phyloP scores from a whole-genome alignment of 768 basidiomycete species.

The Auriculariales sp. region DNA sequence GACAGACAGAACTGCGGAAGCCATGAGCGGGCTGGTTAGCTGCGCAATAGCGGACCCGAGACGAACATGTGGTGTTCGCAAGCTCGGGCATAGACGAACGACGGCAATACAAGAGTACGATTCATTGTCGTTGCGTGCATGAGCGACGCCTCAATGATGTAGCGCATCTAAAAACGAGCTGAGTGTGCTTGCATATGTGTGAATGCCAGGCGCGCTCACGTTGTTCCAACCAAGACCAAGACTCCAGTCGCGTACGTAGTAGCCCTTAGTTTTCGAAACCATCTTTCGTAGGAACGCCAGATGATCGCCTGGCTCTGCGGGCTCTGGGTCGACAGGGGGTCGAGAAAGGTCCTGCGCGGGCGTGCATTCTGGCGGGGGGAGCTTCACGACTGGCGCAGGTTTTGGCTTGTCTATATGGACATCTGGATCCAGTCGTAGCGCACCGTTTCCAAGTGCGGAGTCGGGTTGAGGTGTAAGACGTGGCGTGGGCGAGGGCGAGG shows the following conservation, averaged over 20 bases:
- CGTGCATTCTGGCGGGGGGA: background rate
- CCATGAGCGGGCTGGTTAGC: background rate
- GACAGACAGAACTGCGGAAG: slow-evolving; percentile 18
- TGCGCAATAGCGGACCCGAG: background rate
- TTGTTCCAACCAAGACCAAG: slow-evolving; percentile 35
- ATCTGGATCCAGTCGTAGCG: background rate
- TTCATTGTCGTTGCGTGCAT: slow-evolving; percentile 29
- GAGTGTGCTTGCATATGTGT: background rate
- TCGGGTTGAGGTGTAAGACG: no score
- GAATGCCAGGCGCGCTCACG: slow-evolving; percentile 14
- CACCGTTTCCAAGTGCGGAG: no score
- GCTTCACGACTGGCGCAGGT: background rate
- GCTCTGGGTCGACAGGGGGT: background rate
- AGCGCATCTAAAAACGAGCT: slow-evolving; percentile 23
- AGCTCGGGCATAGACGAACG: slow-evolving; percentile 30
- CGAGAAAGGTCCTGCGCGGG: background rate
- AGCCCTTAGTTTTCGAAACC: slow-evolving; percentile 25
- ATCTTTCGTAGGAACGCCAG: slow-evolving; percentile 6
- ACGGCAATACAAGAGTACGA: slow-evolving; percentile 28
- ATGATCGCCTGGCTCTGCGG: background rate
- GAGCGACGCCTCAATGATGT: slow-evolving; percentile 31
- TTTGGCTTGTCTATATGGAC: background rate
- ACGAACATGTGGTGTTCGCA: slow-evolving; percentile 27
- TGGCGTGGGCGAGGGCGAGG: no score
- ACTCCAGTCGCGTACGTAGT: slow-evolving; percentile 29